phyloP scores from a whole-genome alignment of 352 stramenopile genomes.

The Phytopythium delawarense region DNA sequence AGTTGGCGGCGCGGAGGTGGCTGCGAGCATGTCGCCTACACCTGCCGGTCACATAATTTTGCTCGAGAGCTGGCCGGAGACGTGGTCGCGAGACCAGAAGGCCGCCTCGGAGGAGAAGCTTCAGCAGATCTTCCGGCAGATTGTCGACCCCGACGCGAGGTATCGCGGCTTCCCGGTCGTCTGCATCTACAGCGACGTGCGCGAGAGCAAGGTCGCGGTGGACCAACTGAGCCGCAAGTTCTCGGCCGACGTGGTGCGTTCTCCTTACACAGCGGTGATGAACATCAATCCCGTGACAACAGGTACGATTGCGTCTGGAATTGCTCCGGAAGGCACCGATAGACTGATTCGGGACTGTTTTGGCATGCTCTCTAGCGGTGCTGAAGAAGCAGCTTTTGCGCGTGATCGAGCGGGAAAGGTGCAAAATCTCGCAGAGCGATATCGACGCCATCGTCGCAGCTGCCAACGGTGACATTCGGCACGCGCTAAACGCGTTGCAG shows the following conservation, averaged over 20 bases:
- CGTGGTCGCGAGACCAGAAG: constrained; percentile 32
- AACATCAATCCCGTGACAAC: constrained; percentile 77
- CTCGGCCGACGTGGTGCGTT: constrained; percentile 60
- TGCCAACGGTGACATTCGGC: constrained; percentile 72
- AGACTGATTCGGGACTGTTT: not conserved
- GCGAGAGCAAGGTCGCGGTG: constrained; percentile 67
- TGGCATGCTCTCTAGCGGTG: constrained; percentile 22
- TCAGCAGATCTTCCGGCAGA: constrained; percentile 40
- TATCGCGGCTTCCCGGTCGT: constrained; percentile 48
- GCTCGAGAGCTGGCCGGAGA: constrained; percentile 71
- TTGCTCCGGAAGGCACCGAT: not conserved
- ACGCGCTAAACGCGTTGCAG: constrained; percentile 80
- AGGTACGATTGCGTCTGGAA: constrained; percentile 21
- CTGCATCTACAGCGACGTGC: constrained; percentile 80
- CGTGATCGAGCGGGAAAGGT: constrained; percentile 34
- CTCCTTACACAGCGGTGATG: constrained; percentile 63
- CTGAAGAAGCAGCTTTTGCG: constrained; percentile 66
- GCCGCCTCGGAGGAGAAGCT: constrained; percentile 51
- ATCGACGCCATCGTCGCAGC: constrained; percentile 51
- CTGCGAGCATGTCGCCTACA: not conserved
- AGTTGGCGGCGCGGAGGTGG: not conserved
- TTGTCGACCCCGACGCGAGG: constrained; percentile 33
- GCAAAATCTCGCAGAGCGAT: constrained; percentile 17
- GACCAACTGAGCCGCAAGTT: constrained; percentile 63
- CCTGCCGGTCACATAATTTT: constrained; percentile 50